These are phyloP conservation scores for Nidularia sp. DNA, from an alignment of 768 basidiomycete genomes.

Conservation along the genomic window DNA sequence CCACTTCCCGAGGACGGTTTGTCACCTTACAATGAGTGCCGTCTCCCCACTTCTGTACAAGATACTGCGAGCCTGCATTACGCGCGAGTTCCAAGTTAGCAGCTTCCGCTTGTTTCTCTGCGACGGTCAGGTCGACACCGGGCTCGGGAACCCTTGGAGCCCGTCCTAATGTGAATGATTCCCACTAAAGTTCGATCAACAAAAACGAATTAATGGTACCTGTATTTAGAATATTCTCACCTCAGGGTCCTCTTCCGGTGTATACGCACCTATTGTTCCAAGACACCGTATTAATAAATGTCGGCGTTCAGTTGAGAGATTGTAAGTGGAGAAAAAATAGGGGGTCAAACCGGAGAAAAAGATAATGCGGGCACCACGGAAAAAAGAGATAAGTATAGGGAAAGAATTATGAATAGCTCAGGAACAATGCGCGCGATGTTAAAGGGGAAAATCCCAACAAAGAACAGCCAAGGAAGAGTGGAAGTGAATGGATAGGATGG, in stretches of 20 bases:
- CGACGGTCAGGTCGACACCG: conserved; percentile 60
- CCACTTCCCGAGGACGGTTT: conserved; percentile 80
- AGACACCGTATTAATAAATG: neutral
- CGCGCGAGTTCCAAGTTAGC: conserved; percentile 75
- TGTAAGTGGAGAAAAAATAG: conserved; percentile 11
- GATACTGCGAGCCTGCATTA: conserved; percentile 80
- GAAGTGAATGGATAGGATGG: conserved; percentile 7
- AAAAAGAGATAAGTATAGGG: neutral
- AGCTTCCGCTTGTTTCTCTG: conserved; percentile 60
- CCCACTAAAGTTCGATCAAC: conserved; percentile 44
- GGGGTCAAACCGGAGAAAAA: conserved; percentile 11
- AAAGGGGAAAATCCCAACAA: neutral
- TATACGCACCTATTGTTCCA: conserved; percentile 54
- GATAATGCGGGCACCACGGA: neutral
- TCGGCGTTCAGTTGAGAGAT: conserved; percentile 15
- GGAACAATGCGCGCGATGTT: neutral
- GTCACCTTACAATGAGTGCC: conserved; percentile 95
- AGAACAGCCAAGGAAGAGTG: neutral
- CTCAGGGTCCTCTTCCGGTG: conserved; percentile 82
- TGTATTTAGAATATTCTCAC: conserved; percentile 39
- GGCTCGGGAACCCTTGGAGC: conserved; percentile 59
- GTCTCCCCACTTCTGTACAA: conserved; percentile 88
- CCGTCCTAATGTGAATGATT: conserved; percentile 73
- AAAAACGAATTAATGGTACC: conserved; percentile 14
- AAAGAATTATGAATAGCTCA: neutral